Conservation (phyloP, 768 basidiomycete genomes). For the Mycena albidolilacea region DNA sequence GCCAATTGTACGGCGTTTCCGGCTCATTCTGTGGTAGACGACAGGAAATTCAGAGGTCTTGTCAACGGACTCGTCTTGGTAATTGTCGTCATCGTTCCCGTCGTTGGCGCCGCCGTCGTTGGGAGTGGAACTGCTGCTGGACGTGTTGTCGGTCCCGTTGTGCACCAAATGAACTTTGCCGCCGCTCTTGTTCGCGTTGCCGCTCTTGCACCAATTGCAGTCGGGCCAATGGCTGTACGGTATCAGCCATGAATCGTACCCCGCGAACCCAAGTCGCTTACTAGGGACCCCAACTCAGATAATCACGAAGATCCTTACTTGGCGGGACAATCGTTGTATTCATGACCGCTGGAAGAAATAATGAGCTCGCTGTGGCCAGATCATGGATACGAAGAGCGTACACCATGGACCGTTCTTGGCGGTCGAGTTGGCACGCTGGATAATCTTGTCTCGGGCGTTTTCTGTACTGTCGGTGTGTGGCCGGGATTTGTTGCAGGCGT, state of each 20-base stretch:
- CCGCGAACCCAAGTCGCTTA: constrained; percentile 45
- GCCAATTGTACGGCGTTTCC: constrained; percentile 24
- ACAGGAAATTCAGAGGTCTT: not conserved
- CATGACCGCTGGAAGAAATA: constrained; percentile 50
- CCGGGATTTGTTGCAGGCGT: constrained; percentile 51
- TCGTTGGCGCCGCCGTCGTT: constrained; percentile 7
- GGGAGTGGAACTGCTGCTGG: not conserved
- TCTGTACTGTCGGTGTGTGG: constrained; percentile 42
- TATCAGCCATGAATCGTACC: constrained; percentile 23
- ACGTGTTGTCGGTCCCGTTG: constrained; percentile 39
- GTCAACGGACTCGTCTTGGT: constrained; percentile 25
- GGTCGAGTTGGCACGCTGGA: constrained; percentile 52
- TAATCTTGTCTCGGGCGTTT: constrained; percentile 52
- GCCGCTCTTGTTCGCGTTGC: constrained; percentile 22
- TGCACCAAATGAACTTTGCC: constrained; percentile 46
- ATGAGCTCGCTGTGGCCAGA: not conserved
- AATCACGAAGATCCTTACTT: constrained; percentile 58
- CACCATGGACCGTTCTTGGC: constrained; percentile 59
- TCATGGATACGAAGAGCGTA: constrained; percentile 39
- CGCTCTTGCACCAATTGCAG: constrained; percentile 63
- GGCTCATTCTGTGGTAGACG: constrained; percentile 28
- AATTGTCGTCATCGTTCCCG: constrained; percentile 7
- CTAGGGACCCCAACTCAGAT: constrained; percentile 74
- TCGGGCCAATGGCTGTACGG: constrained; percentile 67
- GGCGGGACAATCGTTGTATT: constrained; percentile 46